Evolutionary conservation across 768 basidiomycete species (phyloP).

Genomic region (Bullera alba): DNA sequence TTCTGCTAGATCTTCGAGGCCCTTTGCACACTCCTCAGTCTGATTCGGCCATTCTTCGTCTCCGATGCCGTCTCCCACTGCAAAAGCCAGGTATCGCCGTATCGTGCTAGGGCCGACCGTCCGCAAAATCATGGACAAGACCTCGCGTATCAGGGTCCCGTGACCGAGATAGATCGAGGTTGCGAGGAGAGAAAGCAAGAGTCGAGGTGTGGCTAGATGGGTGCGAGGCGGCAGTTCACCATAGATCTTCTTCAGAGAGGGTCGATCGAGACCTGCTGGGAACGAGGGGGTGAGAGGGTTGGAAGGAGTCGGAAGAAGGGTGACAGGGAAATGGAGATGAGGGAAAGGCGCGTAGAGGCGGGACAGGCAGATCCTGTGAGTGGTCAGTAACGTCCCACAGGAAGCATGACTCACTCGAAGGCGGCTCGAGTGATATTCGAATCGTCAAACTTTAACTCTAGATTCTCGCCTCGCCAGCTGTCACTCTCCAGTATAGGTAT

Average conservation of each 20-base stretch:
- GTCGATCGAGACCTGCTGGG: constrained; percentile 47
- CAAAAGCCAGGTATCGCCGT: constrained; percentile 69
- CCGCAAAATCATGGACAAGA: constrained; percentile 62
- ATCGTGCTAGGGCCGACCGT: constrained; percentile 75
- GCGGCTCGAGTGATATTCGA: constrained; percentile 82
- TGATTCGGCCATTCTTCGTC: constrained; percentile 49
- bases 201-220: constrained; percentile 70
- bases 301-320: constrained; percentile 58
- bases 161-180: constrained; percentile 81
- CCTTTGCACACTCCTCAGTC: constrained; percentile 38
- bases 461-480: constrained; percentile 50
- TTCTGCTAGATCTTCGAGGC: constrained; percentile 21
- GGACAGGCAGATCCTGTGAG: constrained; percentile 67
- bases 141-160: constrained; percentile 65
- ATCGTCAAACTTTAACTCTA: constrained; percentile 71
- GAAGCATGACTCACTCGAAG: constrained; percentile 63
- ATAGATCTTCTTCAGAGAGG: constrained; percentile 27
- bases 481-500: constrained; percentile 2
- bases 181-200: constrained; percentile 78
- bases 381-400: background rate
- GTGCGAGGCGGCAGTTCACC: constrained; percentile 51
- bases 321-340: constrained; percentile 59
- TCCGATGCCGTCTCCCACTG: constrained; percentile 63
- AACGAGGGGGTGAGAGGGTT: constrained; percentile 59
- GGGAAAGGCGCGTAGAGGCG: constrained; percentile 83